Conservation (phyloP, 2,329 filamentous ascomycete species). For the Leptographium lundbergii region DNA sequence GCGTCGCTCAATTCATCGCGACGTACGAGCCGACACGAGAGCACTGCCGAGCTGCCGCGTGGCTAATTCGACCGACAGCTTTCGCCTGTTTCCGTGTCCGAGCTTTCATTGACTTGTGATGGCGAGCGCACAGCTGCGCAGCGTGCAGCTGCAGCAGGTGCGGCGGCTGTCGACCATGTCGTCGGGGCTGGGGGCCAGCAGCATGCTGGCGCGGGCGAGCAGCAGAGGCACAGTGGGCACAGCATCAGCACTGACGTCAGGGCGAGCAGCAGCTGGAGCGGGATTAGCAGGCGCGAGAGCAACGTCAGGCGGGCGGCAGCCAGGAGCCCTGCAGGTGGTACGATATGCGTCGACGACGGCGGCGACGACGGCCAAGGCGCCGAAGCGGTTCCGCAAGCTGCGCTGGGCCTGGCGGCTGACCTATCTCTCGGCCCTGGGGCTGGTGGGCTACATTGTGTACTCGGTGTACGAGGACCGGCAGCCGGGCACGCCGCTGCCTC, state of each 20-base stretch:
- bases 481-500: constrained; percentile 63
- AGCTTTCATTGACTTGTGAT: neutral
- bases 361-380: constrained; percentile 28
- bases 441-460: constrained; percentile 62
- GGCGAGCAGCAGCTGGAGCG: neutral
- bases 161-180: neutral
- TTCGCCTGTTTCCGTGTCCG: neutral
- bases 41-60: no score
- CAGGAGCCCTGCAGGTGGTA: constrained; percentile 15
- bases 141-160: neutral
- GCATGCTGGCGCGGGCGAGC: neutral
- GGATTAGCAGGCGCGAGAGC: neutral
- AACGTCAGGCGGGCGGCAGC: constrained; percentile 1
- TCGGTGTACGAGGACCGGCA: constrained; percentile 72
- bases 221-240: constrained; percentile 7
- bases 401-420: constrained; percentile 75
- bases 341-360: constrained; percentile 15
- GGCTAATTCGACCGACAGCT: neutral
- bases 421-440: constrained; percentile 60
- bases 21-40: no score
- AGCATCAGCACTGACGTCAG: constrained; percentile 13
- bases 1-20: no score
- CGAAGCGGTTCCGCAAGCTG: constrained; percentile 55
- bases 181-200: neutral
- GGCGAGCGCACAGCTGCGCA: constrained; percentile 2